These are phyloP conservation scores for Globisporangium middletonii DNA, from an alignment of 352 stramenopile genomes.

Conservation along the genomic window DNA sequence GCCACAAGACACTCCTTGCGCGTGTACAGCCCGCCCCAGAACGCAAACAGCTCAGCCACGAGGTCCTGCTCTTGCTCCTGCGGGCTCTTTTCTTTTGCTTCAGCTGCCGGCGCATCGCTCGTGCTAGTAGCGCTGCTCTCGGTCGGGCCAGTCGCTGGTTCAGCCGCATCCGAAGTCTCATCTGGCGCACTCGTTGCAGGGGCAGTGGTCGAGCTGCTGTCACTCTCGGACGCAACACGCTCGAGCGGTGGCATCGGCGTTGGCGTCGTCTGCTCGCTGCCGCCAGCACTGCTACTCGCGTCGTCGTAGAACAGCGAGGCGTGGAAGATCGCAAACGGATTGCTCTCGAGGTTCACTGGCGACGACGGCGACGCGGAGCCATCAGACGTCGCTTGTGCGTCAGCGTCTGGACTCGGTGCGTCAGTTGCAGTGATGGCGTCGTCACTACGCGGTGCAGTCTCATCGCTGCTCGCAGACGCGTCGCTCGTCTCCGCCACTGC, in stretches of 20 bases:
- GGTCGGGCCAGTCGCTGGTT: background rate
- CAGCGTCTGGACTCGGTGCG: background rate
- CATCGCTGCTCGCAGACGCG: slow-evolving; percentile 4
- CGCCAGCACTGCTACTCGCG: slow-evolving; percentile 2
- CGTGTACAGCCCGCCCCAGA: slow-evolving; percentile 63
- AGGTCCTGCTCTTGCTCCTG: slow-evolving; percentile 19
- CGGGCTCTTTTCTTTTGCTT: background rate
- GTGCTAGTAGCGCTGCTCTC: background rate
- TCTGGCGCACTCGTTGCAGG: too few species aligned
- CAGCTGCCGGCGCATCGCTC: background rate
- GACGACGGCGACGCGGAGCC: background rate
- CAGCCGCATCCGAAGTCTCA: background rate
- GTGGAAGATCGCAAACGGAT: slow-evolving; percentile 32
- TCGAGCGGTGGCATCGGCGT: background rate
- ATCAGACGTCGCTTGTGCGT: background rate
- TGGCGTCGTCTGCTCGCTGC: background rate
- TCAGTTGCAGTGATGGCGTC: background rate
- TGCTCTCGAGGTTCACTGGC: slow-evolving; percentile 11
- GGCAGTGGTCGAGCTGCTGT: background rate
- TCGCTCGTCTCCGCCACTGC: slow-evolving; percentile 2
- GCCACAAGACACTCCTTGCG: slow-evolving; percentile 55
- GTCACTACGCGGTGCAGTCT: background rate
- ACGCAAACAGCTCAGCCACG: slow-evolving; percentile 34
- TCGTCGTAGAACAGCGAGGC: slow-evolving; percentile 24
- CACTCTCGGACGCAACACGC: background rate